A percentile compares a stretch with the other conserved stretches of the same genome.
Evolutionary conservation across 352 stramenopile genomes (phyloP).

Genomic region (Hyaloperonospora brassicae): DNA sequence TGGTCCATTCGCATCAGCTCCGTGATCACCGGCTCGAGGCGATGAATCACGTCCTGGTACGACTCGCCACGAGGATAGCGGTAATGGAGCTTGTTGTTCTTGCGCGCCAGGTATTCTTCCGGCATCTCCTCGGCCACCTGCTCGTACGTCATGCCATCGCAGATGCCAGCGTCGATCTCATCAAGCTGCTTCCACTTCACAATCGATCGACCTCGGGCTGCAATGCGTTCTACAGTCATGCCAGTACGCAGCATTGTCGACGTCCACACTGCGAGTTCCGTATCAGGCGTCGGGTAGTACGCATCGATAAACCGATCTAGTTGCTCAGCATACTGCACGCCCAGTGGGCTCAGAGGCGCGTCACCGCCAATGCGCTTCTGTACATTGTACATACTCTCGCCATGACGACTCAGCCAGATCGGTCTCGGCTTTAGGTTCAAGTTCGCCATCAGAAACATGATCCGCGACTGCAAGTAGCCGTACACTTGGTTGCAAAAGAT

Average conservation of each 20-base stretch:
- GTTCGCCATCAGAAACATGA: constrained; percentile 95
- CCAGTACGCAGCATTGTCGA: constrained; percentile 93
- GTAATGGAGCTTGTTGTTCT: constrained; percentile 87
- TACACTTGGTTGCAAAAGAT: constrained; percentile 84
- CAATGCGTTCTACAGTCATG: constrained; percentile 90
- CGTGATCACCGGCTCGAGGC: constrained; percentile 94
- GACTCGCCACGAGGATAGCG: constrained; percentile 90
- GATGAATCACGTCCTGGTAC: constrained; percentile 96
- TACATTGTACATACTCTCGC: constrained; percentile 97
- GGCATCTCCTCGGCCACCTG: constrained; percentile 93
- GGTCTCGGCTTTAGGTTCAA: constrained; percentile 89
- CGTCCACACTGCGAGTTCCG: constrained; percentile 91
- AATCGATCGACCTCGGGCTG: constrained; percentile 47
- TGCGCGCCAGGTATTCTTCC: constrained; percentile 89
- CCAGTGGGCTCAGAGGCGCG: constrained; percentile 86
- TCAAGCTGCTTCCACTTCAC: constrained; percentile 90
- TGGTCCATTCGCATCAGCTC: constrained; percentile 95
- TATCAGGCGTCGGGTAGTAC: constrained; percentile 70
- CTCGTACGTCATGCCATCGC: constrained; percentile 96
- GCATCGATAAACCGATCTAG: constrained; percentile 91
- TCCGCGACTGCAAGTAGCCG: constrained; percentile 77
- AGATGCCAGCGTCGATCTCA: constrained; percentile 95
- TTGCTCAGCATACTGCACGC: constrained; percentile 90
- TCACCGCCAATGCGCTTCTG: constrained; percentile 96
- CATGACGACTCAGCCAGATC: constrained; percentile 96